A percentile compares a stretch with the other conserved stretches of the same genome.
Evolutionary conservation across 2,329 filamentous ascomycete species (phyloP).

Genomic region (Beauveria sp.): DNA sequence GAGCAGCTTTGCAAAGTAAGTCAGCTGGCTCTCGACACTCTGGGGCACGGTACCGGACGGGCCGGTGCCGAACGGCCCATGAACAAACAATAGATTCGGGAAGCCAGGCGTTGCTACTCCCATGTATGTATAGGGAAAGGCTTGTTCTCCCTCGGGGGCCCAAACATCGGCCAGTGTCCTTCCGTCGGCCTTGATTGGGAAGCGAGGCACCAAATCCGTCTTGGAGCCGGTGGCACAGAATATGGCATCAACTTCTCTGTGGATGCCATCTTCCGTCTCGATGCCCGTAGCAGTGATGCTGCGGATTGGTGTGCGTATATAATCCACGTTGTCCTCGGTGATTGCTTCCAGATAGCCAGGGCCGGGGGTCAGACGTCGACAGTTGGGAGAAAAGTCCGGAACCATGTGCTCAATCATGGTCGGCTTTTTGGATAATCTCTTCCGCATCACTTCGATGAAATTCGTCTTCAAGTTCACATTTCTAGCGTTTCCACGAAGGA

Average conservation of each 20-base stretch:
- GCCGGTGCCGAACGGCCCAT: constrained; percentile 52
- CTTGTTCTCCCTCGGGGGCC: constrained; percentile 45
- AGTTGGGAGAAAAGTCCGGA: constrained; percentile 57
- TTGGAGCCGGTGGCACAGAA: constrained; percentile 65
- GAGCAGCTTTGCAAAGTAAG: constrained; percentile 58
- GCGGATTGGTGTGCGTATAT: constrained; percentile 48
- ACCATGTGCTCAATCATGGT: constrained; percentile 48
- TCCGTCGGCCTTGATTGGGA: constrained; percentile 49
- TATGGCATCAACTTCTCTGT: constrained; percentile 53
- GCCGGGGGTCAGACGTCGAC: constrained; percentile 56
- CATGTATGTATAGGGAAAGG: constrained; percentile 61
- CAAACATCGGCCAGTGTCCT: constrained; percentile 48
- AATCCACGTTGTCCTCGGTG: constrained; percentile 52
- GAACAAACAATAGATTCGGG: constrained; percentile 59
- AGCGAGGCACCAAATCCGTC: constrained; percentile 49
- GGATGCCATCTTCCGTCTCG: constrained; percentile 47
- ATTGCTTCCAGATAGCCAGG: constrained; percentile 62
- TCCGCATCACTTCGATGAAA: constrained; percentile 42
- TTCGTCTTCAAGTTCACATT: constrained; percentile 39
- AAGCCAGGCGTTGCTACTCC: constrained; percentile 57
- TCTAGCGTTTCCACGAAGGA: constrained; percentile 45
- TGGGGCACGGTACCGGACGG: constrained; percentile 61
- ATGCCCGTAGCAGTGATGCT: constrained; percentile 54
- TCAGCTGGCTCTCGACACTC: constrained; percentile 56
- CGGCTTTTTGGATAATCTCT: constrained; percentile 45